phyloP scores from a whole-genome alignment of 352 stramenopile genomes.

The Phytophthora crassamura region DNA sequence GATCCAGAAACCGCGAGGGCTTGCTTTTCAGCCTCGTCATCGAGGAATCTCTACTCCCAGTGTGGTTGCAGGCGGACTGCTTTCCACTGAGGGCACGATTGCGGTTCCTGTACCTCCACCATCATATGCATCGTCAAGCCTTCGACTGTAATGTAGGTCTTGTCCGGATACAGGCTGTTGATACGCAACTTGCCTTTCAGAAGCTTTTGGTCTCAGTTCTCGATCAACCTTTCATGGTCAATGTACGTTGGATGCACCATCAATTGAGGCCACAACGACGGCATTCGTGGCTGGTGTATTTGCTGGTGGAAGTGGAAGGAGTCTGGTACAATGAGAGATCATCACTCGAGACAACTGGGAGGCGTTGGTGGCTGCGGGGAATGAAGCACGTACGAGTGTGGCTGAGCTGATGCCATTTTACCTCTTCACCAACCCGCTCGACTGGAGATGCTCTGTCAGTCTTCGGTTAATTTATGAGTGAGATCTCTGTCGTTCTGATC shows the following conservation, averaged over 20 bases:
- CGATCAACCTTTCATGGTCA: conserved; percentile 31
- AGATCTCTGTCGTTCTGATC: no score
- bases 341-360: no score
- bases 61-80: conserved; percentile 52
- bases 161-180: conserved; percentile 57
- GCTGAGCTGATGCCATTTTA: no score
- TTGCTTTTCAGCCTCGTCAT: conserved; percentile 10
- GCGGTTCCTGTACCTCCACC: conserved; percentile 55
- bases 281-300: no score
- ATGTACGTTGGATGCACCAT: conserved; percentile 28
- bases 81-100: conserved; percentile 71
- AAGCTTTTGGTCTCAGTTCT: conserved; percentile 29
- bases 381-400: no score
- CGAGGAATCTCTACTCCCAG: conserved; percentile 47
- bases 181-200: conserved; percentile 65
- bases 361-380: no score
- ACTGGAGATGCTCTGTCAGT: no score
- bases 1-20: background rate
- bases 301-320: no score
- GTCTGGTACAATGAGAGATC: no score
- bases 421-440: no score
- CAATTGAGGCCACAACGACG: no score
- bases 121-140: conserved; percentile 66
- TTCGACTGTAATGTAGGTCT: conserved; percentile 70
- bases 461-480: no score